Percentiles rank a stretch among this genome's conserved stretches.
Conservation (phyloP, 2,329 filamentous ascomycete genomes). For the Diaporthe citri region DNA sequence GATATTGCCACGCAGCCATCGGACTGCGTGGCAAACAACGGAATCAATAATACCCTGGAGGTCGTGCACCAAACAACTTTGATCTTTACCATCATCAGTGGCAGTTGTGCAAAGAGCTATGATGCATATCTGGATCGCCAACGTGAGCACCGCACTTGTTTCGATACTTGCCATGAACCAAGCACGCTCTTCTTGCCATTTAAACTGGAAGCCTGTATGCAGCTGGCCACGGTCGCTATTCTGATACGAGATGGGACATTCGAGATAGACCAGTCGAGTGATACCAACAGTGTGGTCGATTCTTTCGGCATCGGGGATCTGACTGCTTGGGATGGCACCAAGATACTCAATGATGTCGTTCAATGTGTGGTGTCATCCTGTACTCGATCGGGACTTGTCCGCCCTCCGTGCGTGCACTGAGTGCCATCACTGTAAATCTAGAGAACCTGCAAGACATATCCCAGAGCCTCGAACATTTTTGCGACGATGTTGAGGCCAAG, state of each 20-base stretch:
- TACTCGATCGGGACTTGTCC: neutral
- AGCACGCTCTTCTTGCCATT: neutral
- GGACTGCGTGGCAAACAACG: too few relatives aligned
- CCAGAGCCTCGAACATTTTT: neutral
- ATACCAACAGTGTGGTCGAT: neutral
- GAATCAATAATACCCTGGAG: too few relatives aligned
- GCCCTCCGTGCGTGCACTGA: neutral
- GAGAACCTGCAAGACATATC: neutral
- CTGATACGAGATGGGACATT: neutral
- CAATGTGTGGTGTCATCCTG: slow-evolving; percentile 1
- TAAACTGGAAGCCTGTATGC: neutral
- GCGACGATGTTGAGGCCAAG: neutral
- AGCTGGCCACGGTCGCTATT: neutral
- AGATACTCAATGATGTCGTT: neutral
- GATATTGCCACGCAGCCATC: too few relatives aligned
- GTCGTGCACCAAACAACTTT: too few relatives aligned
- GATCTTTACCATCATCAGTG: neutral
- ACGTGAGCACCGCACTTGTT: neutral
- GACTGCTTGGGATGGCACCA: neutral
- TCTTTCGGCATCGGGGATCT: neutral
- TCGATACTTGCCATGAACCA: neutral
- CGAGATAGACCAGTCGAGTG: too few relatives aligned
- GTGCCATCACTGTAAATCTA: neutral
- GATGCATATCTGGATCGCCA: neutral
- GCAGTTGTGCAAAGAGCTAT: slow-evolving; percentile 1